Percentiles rank a stretch among this genome's conserved stretches.
phyloP scores from a whole-genome alignment of 73 alveolate species.

The Symbiodinium pilosum region DNA sequence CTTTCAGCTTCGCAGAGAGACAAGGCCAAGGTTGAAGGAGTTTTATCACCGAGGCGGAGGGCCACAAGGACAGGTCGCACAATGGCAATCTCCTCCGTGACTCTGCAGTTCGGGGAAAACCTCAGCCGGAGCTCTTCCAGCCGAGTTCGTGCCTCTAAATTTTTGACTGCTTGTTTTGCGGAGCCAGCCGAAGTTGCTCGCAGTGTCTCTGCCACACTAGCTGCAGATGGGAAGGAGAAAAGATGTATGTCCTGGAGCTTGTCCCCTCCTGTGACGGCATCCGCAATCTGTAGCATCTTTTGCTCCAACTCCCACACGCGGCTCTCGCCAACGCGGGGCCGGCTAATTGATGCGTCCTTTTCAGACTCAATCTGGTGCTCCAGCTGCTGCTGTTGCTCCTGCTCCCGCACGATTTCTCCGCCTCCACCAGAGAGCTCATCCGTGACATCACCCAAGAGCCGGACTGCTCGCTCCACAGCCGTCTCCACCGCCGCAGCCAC shows the following conservation, averaged over 20 bases:
- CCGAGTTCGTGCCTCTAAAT: background rate
- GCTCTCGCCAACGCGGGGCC: constrained; percentile 27
- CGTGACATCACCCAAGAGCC: constrained; percentile 1
- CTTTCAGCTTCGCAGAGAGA: constrained; percentile 49
- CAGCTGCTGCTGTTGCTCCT: constrained; percentile 81
- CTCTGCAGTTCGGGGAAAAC: constrained; percentile 40
- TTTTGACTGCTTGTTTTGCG: background rate
- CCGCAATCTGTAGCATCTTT: background rate
- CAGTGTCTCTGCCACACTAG: constrained; percentile 16
- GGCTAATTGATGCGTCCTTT: background rate
- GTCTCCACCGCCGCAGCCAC: constrained; percentile 45
- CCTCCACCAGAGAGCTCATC: background rate
- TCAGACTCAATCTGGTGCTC: constrained; percentile 47
- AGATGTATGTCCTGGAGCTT: background rate
- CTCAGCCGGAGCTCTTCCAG: background rate
- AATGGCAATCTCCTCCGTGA: constrained; percentile 6
- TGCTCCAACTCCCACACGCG: constrained; percentile 53
- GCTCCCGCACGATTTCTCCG: constrained; percentile 85
- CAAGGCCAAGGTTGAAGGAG: constrained; percentile 27
- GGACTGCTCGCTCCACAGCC: constrained; percentile 33
- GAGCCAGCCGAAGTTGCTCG: background rate
- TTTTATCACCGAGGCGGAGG: background rate
- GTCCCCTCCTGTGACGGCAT: background rate
- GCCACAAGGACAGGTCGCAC: constrained; percentile 43
- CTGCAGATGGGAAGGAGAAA: constrained; percentile 6